Conservation (phyloP, 2,329 filamentous ascomycete species). For the Fusarium neocosmosporiellum region DNA sequence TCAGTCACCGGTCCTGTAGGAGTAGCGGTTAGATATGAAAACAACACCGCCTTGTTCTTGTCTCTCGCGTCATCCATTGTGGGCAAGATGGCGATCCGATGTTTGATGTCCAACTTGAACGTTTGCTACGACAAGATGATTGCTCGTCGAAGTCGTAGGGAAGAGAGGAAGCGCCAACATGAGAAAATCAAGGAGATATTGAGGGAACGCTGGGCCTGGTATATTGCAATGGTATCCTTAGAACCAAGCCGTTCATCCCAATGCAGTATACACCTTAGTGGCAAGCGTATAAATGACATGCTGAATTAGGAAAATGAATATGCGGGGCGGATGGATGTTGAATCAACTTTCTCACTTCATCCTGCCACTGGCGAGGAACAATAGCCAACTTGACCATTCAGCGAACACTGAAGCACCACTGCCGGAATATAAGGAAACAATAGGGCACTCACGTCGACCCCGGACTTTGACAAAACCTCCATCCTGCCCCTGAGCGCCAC, state of each 20-base stretch:
- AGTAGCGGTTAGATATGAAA: slow-evolving; percentile 32
- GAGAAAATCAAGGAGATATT: neutral
- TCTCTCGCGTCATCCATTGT: slow-evolving; percentile 19
- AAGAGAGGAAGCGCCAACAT: neutral
- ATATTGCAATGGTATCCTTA: neutral
- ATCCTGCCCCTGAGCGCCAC: slow-evolving; percentile 55
- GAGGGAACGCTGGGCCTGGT: neutral
- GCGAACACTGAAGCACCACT: neutral
- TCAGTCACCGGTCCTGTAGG: slow-evolving; percentile 85
- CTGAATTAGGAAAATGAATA: neutral
- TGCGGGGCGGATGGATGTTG: neutral
- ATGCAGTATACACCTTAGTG: neutral
- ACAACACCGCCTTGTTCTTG: slow-evolving; percentile 10
- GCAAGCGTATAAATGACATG: neutral
- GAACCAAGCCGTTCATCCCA: neutral
- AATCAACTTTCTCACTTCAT: neutral
- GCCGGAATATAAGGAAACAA: slow-evolving; percentile 1
- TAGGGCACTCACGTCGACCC: slow-evolving; percentile 61
- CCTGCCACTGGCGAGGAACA: slow-evolving; percentile 27
- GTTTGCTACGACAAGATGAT: neutral
- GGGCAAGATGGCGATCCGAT: neutral
- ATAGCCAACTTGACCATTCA: neutral
- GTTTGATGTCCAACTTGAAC: neutral
- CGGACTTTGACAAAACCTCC: slow-evolving; percentile 61
- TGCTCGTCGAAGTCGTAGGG: neutral